Conservation (phyloP, 352 stramenopile genomes). For the Phytopythium boreale region DNA sequence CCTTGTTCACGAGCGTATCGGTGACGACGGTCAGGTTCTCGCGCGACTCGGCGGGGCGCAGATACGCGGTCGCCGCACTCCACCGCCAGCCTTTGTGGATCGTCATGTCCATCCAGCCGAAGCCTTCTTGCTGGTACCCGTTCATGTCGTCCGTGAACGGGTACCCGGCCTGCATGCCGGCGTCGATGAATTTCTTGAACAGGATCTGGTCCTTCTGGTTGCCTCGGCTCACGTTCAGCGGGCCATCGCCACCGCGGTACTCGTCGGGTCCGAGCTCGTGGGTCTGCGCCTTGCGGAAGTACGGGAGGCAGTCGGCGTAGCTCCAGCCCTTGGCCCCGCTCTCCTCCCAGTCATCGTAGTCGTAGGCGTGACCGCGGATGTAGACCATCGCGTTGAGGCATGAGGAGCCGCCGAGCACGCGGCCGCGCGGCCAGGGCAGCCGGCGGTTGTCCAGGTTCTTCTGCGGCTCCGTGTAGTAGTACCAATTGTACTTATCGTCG, state of each 20-base stretch:
- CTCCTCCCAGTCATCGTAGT: slow-evolving; percentile 83
- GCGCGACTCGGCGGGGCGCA: slow-evolving; percentile 63
- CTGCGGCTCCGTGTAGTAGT: slow-evolving; percentile 84
- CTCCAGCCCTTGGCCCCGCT: slow-evolving; percentile 78
- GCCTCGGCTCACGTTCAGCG: slow-evolving; percentile 73
- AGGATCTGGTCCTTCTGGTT: slow-evolving; percentile 81
- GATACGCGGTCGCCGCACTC: slow-evolving; percentile 73
- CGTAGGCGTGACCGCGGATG: slow-evolving; percentile 82
- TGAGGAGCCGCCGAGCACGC: slow-evolving; percentile 86
- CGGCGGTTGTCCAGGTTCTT: slow-evolving; percentile 74
- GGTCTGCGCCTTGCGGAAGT: slow-evolving; percentile 85
- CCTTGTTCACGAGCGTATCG: slow-evolving; percentile 80
- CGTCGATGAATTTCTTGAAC: slow-evolving; percentile 90
- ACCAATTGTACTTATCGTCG: slow-evolving; percentile 88
- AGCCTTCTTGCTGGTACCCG: slow-evolving; percentile 86
- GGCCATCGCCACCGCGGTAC: slow-evolving; percentile 82
- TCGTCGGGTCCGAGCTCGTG: slow-evolving; percentile 73
- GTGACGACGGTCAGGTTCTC: slow-evolving; percentile 76
- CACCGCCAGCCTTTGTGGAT: slow-evolving; percentile 79
- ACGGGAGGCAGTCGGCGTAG: slow-evolving; percentile 85
- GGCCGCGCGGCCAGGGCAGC: slow-evolving; percentile 82
- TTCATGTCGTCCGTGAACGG: slow-evolving; percentile 90
- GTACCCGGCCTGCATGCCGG: slow-evolving; percentile 81
- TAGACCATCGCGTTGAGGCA: slow-evolving; percentile 92
- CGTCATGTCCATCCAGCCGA: slow-evolving; percentile 90